These are phyloP conservation scores for Pseudogymnoascus sp. DNA, from an alignment of 2,329 filamentous ascomycete species.

Conservation along the genomic window DNA sequence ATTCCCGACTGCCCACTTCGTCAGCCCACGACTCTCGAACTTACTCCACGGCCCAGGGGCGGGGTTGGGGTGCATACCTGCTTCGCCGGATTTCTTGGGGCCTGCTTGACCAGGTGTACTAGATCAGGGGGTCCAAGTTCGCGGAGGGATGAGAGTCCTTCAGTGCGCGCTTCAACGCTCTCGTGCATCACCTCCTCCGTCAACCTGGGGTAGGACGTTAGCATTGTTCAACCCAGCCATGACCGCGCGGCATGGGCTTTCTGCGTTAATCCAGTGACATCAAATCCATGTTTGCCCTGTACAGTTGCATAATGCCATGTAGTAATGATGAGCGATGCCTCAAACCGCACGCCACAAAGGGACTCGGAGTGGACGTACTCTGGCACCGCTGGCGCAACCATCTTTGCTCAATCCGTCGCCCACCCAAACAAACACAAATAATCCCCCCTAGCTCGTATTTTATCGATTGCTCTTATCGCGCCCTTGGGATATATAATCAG, in stretches of 20 bases:
- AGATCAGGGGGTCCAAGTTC: conserved; percentile 94
- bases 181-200: conserved; percentile 90
- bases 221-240: background rate
- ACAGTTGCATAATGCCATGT: background rate
- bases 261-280: background rate
- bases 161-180: conserved; percentile 85
- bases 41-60: background rate
- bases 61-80: conserved; percentile 36
- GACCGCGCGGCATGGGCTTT: background rate
- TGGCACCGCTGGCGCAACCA: conserved; percentile 68
- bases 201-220: conserved; percentile 50
- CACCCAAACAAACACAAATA: conserved; percentile 3
- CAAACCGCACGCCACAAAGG: background rate
- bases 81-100: conserved; percentile 48
- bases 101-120: conserved; percentile 82
- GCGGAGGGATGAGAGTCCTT: conserved; percentile 74
- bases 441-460: background rate
- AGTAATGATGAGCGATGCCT: background rate
- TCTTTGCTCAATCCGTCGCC: conserved; percentile 26
- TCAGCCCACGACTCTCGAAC: background rate
- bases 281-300: background rate
- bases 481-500: background rate
- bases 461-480: background rate
- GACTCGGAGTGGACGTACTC: conserved; percentile 48
- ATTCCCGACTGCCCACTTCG: conserved; percentile 64